Percentiles rank a stretch among this genome's conserved stretches.
Evolutionary conservation across 1,139 yeast genomes (phyloP).

Genomic region (Scheffersomyces lignicola): DNA sequence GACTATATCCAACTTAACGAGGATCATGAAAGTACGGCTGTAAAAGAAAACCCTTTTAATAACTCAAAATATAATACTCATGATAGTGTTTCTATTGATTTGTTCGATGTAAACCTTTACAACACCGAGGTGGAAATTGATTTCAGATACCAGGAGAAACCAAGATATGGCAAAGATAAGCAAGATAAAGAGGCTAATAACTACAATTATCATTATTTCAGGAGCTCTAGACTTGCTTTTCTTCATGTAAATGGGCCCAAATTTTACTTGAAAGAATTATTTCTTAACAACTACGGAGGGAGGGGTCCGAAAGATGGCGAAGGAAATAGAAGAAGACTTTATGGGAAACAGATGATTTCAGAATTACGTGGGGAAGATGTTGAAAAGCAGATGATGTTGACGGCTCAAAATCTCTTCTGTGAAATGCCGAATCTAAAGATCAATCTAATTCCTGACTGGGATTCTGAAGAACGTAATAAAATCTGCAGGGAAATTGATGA

Average conservation of each 20-base stretch:
- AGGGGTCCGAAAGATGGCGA: constrained; percentile 26
- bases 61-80: constrained; percentile 6
- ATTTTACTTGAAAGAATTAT: constrained; percentile 24
- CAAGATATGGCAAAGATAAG: constrained; percentile 21
- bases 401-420: too few relatives aligned
- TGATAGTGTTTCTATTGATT: too few relatives aligned
- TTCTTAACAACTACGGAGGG: constrained; percentile 23
- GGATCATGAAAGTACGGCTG: constrained; percentile 4
- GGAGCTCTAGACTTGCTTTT: constrained; percentile 29
- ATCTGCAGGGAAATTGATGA: too few relatives aligned
- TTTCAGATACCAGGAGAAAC: constrained; percentile 16
- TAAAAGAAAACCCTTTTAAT: constrained; percentile 3
- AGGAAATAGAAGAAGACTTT: constrained; percentile 26
- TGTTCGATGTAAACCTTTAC: too few relatives aligned
- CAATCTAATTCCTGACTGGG: too few relatives aligned
- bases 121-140: constrained; percentile 10
- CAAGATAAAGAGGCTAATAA: constrained; percentile 22
- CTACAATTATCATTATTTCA: constrained; percentile 30
- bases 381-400: constrained; percentile 27
- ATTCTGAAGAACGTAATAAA: too few relatives aligned
- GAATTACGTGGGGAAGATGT: constrained; percentile 31
- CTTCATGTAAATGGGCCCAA: constrained; percentile 44
- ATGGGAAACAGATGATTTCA: constrained; percentile 23
- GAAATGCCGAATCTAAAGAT: too few relatives aligned
- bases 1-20: constrained; percentile 26